Evolutionary conservation across 192 early-diverging fungal genomes (phyloP), one percentile per base, ranked within the genome.

Genomic region (Coemansia sp.): DNA sequence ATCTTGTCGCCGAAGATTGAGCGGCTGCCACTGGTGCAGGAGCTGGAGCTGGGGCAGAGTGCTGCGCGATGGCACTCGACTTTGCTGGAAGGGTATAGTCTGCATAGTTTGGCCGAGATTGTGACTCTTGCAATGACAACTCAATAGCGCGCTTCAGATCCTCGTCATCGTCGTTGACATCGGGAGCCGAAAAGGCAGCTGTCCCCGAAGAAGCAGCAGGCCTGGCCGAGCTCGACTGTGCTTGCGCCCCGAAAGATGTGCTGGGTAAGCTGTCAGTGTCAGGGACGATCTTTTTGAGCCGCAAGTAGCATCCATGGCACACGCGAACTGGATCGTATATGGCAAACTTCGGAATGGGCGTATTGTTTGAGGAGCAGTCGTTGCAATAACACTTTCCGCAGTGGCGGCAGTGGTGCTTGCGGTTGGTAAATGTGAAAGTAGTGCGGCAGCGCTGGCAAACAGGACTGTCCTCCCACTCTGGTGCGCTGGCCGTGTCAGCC

Each of bases 341-440:
- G 39, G 94, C 98, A 58, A 97, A 83, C 53, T 93, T 89, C 16
- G 95, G 93, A 58, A 99, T 82, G 5, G 95, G 75, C 53, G 92
- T 83, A 6, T 74, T 91, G 81, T 97, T 98, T 41, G 93, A 91
- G 10, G 96, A 98, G 78, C 98, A 99, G 60, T 93, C 87, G 22
- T 92, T 88, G 83, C 97, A 98, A 70, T 93, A 98, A 20, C 94
- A 95, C 40, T 91, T 83, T 16, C 98, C 98, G 77, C 98, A 99
- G 71, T 96, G 93, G 75, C 98, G 92, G 72, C 98, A 99, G 81
- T 99, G 98, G 78, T 99, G 98, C 78, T 98, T 98, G 66, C 98
- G 89, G 78, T 96, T 98, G 44, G 96, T 94, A 3, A 95, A 85
- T 18, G 97, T 98, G 71, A 99, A 99, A 10, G 83, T 70, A 2